Evolutionary conservation across 805 yeast genomes (phyloP), one percentile per base, ranked within the genome.

Genomic region (Yamadazyma takamatsuzukensis): DNA sequence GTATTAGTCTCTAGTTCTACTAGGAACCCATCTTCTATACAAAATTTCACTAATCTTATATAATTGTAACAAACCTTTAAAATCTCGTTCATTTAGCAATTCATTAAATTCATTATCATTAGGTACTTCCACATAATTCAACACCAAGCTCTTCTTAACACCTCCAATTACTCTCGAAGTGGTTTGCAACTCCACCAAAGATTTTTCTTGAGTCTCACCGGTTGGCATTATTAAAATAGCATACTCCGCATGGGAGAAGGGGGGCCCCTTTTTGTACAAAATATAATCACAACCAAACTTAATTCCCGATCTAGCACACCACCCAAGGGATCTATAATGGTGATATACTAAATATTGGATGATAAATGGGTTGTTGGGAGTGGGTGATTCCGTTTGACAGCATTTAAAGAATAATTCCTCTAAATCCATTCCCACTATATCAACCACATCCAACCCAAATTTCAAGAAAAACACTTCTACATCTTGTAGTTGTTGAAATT

Each of bases 231-330:
- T 62, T 28, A 73, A 50, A 3, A 86, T 61, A 5, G 90, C 85
- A 54, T 76, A 85, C 52, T 88, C 95, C 0, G 98, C 97, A 54
- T 93, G 99, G 31, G 82, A 78, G 54, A 89, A 87, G 2, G 97
- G 97, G 6, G 97, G 98, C 0, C 99, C 99, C 37, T 90, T 68
- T 33, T 81, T 77, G 55, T 93, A 93, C 4, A 93, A 64, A 6
- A 93, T 60, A 56, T 66, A 82, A 48, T 89, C 94, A n/a, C 84
- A 74, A 2, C 96, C 96, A 56, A 93, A 93, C 56, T 93, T 93
- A 36, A 88, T 74, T 0, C 97, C 98, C 0, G 89, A 76, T 37
- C 94, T 70, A 2, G 82, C 93, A 64, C 97, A 90, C 97, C 97
- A 93, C 0, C 97, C 97, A 16, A 76, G 69, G 0, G 96, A 80